These are phyloP conservation scores for Xanthoceras sorbifolium DNA, from an alignment of 345 rosid species.

Conservation along the genomic window DNA sequence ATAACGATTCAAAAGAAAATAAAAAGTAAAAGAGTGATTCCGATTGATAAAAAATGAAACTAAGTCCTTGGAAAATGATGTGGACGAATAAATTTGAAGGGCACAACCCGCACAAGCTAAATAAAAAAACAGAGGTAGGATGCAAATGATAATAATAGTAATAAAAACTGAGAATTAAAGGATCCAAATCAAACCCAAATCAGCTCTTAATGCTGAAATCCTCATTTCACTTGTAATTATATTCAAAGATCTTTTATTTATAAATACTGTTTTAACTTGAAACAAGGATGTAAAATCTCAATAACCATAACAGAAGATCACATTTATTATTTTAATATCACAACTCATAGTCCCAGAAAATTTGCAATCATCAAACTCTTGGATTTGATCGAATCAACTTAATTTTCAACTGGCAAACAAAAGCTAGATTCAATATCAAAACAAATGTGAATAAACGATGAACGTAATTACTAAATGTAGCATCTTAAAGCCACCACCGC, in stretches of 20 bases:
- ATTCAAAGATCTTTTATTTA: not conserved
- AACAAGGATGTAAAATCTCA: constrained; percentile 17
- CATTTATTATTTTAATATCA: not conserved
- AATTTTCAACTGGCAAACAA: not conserved
- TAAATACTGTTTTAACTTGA: not conserved
- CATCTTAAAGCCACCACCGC: not conserved
- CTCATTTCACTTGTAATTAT: not conserved
- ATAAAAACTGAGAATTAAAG: not conserved
- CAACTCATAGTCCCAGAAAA: not conserved
- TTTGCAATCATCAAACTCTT: not conserved
- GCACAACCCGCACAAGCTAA: no score
- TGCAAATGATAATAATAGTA: not conserved
- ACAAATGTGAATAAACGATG: not conserved
- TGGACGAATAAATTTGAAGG: not conserved
- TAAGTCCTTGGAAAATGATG: not conserved
- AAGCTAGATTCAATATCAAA: not conserved
- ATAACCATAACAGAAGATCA: not conserved
- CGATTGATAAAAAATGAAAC: not conserved
- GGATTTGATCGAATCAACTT: not conserved
- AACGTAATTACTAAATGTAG: no score
- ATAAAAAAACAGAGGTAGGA: no score
- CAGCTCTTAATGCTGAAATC: not conserved
- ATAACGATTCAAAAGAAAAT: not conserved
- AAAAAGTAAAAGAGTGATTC: not conserved
- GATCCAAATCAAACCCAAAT: constrained; percentile 7